A percentile compares a stretch with the other conserved stretches of the same genome.
phyloP scores from a whole-genome alignment of 129 eudicot species.

The Tagetes erecta region DNA sequence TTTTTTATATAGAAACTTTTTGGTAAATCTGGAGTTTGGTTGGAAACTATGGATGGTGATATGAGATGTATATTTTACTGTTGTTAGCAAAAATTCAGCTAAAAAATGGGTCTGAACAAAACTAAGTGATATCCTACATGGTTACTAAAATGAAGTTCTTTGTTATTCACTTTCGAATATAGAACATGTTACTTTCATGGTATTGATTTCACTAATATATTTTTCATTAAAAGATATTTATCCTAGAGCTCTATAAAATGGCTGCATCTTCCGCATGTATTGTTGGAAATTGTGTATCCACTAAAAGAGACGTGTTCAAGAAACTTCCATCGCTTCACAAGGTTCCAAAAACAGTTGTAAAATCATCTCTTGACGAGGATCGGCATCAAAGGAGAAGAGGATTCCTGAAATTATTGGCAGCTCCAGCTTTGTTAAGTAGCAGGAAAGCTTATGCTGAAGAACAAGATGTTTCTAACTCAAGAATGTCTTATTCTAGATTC shows the following conservation, averaged over 20 bases:
- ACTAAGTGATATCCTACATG: neutral
- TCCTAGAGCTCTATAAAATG: constrained; percentile 43
- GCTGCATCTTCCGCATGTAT: constrained; percentile 82
- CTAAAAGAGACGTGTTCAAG: constrained; percentile 43
- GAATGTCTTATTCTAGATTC: constrained; percentile 97
- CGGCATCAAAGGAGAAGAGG: constrained; percentile 72
- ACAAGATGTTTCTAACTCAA: constrained; percentile 93
- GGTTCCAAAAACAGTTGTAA: constrained; percentile 46
- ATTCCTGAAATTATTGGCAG: constrained; percentile 61
- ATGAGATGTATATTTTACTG: neutral
- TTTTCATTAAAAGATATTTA: neutral
- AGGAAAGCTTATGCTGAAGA: constrained; percentile 82
- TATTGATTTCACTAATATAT: constrained; percentile 2
- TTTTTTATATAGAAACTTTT: neutral
- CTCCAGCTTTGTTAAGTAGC: constrained; percentile 58
- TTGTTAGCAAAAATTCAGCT: neutral
- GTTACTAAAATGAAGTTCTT: neutral
- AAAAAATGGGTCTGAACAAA: neutral
- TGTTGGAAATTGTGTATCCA: constrained; percentile 67
- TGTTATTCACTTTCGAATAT: neutral
- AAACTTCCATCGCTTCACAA: constrained; percentile 45
- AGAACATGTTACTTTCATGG: neutral
- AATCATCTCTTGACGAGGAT: constrained; percentile 59
- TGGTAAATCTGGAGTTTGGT: constrained; percentile 1
- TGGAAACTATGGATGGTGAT: neutral